A percentile compares a stretch with the other conserved stretches of the same genome.
Conservation (phyloP, 192 early-diverging fungal species). For the Neocallimastix lanati region DNA sequence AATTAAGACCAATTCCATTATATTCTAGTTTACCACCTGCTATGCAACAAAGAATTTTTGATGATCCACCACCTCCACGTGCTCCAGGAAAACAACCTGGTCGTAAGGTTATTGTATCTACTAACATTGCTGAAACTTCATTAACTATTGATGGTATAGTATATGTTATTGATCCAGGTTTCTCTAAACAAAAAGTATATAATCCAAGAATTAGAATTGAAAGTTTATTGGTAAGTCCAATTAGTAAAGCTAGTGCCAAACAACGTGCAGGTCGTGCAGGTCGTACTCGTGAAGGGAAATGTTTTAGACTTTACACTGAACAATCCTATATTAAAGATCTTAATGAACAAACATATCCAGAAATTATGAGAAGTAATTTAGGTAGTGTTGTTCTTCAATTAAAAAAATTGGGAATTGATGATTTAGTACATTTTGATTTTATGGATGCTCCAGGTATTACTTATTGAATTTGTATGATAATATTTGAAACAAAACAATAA, state of each 20-base stretch:
- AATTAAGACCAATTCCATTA: conserved; percentile 44
- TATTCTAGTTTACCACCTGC: conserved; percentile 84
- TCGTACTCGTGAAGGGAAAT: conserved; percentile 91
- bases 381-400: conserved; percentile 90
- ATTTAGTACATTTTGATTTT: conserved; percentile 96
- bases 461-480: too few relatives aligned
- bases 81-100: conserved; percentile 63
- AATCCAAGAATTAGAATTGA: conserved; percentile 95
- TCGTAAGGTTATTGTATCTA: conserved; percentile 92
- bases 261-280: conserved; percentile 97
- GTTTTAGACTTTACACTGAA: conserved; percentile 95
- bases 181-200: conserved; percentile 99
- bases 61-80: conserved; percentile 64
- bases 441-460: conserved; percentile 93
- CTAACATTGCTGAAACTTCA: conserved; percentile 95
- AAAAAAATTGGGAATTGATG: conserved; percentile 92
- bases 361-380: conserved; percentile 93
- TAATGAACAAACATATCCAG: conserved; percentile 94
- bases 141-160: conserved; percentile 98
- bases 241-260: conserved; percentile 85
- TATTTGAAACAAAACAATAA: too few relatives aligned
- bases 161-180: conserved; percentile 95
- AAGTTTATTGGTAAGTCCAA: conserved; percentile 82
- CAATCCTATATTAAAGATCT: conserved; percentile 83
- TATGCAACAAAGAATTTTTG: conserved; percentile 86